Evolutionary conservation across 352 stramenopile species (phyloP).

Genomic region (Phytopythium sindhum): DNA sequence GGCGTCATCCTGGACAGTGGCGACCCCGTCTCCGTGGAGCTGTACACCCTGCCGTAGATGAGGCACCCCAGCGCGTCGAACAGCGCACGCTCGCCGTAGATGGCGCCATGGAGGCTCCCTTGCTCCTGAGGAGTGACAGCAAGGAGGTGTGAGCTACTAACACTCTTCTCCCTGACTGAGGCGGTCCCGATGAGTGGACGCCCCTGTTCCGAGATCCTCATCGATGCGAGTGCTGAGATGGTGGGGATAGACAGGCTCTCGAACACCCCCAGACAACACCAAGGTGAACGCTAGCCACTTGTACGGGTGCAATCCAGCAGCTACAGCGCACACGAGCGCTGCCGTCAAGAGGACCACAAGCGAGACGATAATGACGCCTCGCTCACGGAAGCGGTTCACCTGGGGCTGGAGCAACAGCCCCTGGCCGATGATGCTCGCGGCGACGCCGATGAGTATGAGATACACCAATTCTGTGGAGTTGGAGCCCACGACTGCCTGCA

Average conservation of each 20-base stretch:
- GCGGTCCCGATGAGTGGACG: too few species aligned
- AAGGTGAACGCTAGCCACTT: constrained; percentile 59
- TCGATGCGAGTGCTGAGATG: constrained; percentile 29
- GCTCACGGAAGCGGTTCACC: constrained; percentile 55
- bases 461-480: constrained; percentile 52
- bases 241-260: constrained; percentile 62
- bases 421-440: constrained; percentile 44
- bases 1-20: constrained; percentile 41
- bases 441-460: constrained; percentile 46
- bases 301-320: constrained; percentile 36
- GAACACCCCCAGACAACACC: constrained; percentile 31
- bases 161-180: too few species aligned
- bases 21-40: constrained; percentile 35
- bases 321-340: constrained; percentile 1
- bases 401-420: constrained; percentile 53
- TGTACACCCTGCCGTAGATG: constrained; percentile 53
- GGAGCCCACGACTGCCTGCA: constrained; percentile 58
- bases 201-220: constrained; percentile 43
- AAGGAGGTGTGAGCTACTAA: neutral
- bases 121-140: constrained; percentile 34
- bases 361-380: constrained; percentile 62
- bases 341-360: constrained; percentile 32
- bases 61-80: constrained; percentile 55
- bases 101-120: constrained; percentile 64
- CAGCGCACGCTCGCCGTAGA: constrained; percentile 58